phyloP scores from a whole-genome alignment of 2,329 filamentous ascomycete genomes.

The Ascochyta koolunga region DNA sequence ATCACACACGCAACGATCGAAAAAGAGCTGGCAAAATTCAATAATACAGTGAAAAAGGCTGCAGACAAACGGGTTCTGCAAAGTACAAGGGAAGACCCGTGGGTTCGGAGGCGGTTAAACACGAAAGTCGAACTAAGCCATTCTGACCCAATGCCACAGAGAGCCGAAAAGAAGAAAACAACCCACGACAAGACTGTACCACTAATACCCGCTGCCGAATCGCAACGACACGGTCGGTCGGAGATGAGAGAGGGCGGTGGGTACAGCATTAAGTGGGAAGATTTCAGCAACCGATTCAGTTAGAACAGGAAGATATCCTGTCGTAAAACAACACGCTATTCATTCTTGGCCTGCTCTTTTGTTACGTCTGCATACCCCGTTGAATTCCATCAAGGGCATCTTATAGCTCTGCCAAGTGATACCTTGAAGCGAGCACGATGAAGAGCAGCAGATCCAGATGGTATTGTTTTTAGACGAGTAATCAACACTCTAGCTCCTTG shows the following conservation, averaged over 20 bases:
- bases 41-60: neutral
- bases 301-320: no score
- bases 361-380: no score
- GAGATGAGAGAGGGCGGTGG: constrained; percentile 1
- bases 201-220: neutral
- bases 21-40: constrained; percentile 2
- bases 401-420: no score
- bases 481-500: no score
- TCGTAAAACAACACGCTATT: no score
- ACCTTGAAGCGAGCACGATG: no score
- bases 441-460: no score
- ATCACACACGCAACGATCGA: constrained; percentile 6
- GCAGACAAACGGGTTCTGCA: neutral
- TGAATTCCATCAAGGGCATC: no score
- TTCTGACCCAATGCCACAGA: neutral
- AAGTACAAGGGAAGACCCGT: no score
- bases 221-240: neutral
- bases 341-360: neutral
- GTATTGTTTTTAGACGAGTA: no score
- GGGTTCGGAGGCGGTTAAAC: neutral
- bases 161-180: neutral
- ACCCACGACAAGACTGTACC: neutral
- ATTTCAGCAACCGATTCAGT: neutral
- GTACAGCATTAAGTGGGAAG: constrained; percentile 8
- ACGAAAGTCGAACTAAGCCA: neutral